These are phyloP conservation scores for Trypanosoma theileri DNA, from an alignment of 208 protist species.

Conservation along the genomic window DNA sequence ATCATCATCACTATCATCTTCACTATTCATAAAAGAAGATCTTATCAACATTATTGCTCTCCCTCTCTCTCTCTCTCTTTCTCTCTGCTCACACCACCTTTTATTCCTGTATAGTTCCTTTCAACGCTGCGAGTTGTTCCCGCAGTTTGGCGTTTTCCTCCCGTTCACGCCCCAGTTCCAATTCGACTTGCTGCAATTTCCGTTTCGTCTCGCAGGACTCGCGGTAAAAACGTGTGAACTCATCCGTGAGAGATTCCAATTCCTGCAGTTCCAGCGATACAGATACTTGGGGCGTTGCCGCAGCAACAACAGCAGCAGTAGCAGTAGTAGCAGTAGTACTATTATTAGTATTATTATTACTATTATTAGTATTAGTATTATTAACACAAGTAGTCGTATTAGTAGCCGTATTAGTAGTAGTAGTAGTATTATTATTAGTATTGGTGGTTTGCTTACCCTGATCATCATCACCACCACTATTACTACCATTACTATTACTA, in stretches of 20 bases:
- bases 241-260: constrained; percentile 67
- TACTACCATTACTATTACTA: too few relatives aligned
- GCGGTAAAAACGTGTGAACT: constrained; percentile 65
- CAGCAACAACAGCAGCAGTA: too few relatives aligned
- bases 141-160: constrained; percentile 2
- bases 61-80: background rate
- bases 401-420: too few relatives aligned
- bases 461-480: too few relatives aligned
- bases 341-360: background rate
- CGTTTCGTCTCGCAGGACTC: constrained; percentile 37
- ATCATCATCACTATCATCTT: too few relatives aligned
- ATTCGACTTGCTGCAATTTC: constrained; percentile 41
- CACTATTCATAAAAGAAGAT: too few relatives aligned
- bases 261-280: constrained; percentile 56
- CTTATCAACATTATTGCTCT: background rate
- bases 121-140: constrained; percentile 4
- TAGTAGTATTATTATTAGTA: background rate
- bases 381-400: background rate
- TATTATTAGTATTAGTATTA: background rate
- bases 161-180: constrained; percentile 21
- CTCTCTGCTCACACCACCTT: background rate
- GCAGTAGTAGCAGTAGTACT: background rate
- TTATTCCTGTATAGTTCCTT: background rate
- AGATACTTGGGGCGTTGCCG: too few relatives aligned
- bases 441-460: background rate